Base-by-base conservation (phyloP, 1,284 basidiomycete species). In the Trichosporon sp. region DNA sequence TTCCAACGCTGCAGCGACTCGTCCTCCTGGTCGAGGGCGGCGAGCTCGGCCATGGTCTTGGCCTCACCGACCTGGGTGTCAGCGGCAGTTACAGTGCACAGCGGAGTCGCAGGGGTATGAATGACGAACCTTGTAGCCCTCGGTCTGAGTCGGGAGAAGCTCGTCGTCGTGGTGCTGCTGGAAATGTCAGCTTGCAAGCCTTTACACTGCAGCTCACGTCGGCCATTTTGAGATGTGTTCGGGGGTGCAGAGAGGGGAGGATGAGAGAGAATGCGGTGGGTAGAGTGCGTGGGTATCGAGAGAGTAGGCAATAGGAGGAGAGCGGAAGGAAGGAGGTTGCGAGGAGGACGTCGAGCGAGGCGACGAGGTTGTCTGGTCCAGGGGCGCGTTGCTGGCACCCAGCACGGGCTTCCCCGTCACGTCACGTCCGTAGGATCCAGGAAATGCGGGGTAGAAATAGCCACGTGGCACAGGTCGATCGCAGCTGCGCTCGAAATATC, bases 1-100 rank as follows among this genome's bases (percentile, higher is more conserved):
- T 87, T 87, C 87, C 87, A 87, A 67, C 85, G 82, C 65, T 85
- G 84, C 9, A 87, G 81, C 62, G 84, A 86, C 75, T 87, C 86
- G 75, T 87, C 87, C 66, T 86, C 84, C 75, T 81, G 75, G 74
- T 84, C 80, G 13, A 83, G 80, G 65, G 82, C 80, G 18, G 85
- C 83, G 67, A 87, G 85, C 76, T 87, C 86, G 21, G 83, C 85
- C 15, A 87, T 77, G 1, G 85, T 84, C 79, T 85, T 86, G 69
- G 75, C 74, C 71, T 83, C 76, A 0, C 81, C 82, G 68, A 84
- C 75, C 78, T 83, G 67, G 23, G 32, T 21, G 44, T 64, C 11
- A 51, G 47, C 38, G 5, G 31, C 25, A 9, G 56, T n/a, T 25
- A 13, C 7, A 13, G 13, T 7, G 31, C 27, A 31, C 11, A 60